Evolutionary conservation across 192 early-diverging fungal species (phyloP), one percentile per base, ranked within the genome.

Genomic region (Pecoramyces ruminantium): DNA sequence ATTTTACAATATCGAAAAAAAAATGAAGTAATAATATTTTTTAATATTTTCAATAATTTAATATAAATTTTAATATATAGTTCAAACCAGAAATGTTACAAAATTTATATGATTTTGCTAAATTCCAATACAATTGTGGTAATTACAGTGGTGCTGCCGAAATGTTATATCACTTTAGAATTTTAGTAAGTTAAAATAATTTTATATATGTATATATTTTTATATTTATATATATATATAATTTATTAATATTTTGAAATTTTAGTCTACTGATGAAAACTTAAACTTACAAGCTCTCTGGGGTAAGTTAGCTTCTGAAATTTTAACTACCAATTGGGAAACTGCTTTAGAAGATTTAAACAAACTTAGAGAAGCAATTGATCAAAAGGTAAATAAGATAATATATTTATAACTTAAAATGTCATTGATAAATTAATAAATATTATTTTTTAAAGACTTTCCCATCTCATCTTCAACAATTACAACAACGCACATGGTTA

Each of bases 291-390:
- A 89, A 78, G 95, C 97, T 30, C 87, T 96, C 81, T 98, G 97
- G 97, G 97, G 97, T 82, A 98, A 98, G 86, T 91, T 98, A 79
- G 96, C 95, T 17, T 92, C 94, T 29, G 97, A 98, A 82, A 98
- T 98, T 81, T 88, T 98, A 83, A 90, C 92, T 77, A 91, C 92
- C 84, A 96, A 97, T 91, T 97, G 95, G 96, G 96, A 98, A 78
- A 89, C 88, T 29, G 96, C 96, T 28, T 90, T 92, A 67, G 96
- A 96, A 81, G 97, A 98, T 83, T 87, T 98, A 80, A 88, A 91
- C 84, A 92, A 92, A 81, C 88, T 98, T 79, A 92, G 91, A 82
- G 96, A 98, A 81, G 88, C 86, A 77, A 95, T 98, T 77, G 96
- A 98, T 83, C 92, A 93, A 88, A 92, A 88, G 81, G 87, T 92